A percentile compares a stretch with the other conserved stretches of the same genome.
These are phyloP conservation scores for Dovyalis caffra DNA, from an alignment of 345 rosid species.

Conservation along the genomic window DNA sequence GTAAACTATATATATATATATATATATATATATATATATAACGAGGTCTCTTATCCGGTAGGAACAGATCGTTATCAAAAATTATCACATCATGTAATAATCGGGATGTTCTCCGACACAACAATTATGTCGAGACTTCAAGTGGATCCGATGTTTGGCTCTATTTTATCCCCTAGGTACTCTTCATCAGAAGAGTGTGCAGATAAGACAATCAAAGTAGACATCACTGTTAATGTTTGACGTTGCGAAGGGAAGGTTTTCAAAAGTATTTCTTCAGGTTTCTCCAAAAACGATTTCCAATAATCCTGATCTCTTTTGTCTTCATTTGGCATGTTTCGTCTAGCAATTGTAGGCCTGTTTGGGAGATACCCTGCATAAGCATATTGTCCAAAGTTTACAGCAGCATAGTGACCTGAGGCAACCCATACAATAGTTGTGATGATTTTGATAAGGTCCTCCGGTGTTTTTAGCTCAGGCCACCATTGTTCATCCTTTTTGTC, in stretches of 20 bases:
- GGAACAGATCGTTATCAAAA: too few relatives aligned
- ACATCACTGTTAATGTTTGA: constrained; percentile 41
- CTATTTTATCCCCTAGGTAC: constrained; percentile 23
- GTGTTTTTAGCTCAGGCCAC: constrained; percentile 51
- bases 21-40: too few relatives aligned
- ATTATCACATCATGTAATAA: too few relatives aligned
- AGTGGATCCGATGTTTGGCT: too few relatives aligned
- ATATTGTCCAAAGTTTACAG: constrained; percentile 66
- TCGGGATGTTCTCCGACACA: too few relatives aligned
- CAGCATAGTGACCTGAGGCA: constrained; percentile 50
- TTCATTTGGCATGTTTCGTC: constrained; percentile 44
- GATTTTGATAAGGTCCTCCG: constrained; percentile 31
- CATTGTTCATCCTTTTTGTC: constrained; percentile 52
- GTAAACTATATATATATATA: too few relatives aligned
- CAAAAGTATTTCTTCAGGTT: constrained; percentile 37
- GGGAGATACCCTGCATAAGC: constrained; percentile 50
- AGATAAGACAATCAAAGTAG: constrained; percentile 22
- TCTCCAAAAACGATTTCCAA: constrained; percentile 31
- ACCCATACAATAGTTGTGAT: constrained; percentile 49
- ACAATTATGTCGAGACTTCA: too few relatives aligned
- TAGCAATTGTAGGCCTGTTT: constrained; percentile 44
- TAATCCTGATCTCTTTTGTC: constrained; percentile 28
- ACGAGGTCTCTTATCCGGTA: too few relatives aligned
- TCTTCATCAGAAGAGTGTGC: constrained; percentile 31
- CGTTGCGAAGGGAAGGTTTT: constrained; percentile 41